Base-by-base conservation (phyloP, 1,139 yeast genomes). In the Debaryomyces robertsiae region DNA sequence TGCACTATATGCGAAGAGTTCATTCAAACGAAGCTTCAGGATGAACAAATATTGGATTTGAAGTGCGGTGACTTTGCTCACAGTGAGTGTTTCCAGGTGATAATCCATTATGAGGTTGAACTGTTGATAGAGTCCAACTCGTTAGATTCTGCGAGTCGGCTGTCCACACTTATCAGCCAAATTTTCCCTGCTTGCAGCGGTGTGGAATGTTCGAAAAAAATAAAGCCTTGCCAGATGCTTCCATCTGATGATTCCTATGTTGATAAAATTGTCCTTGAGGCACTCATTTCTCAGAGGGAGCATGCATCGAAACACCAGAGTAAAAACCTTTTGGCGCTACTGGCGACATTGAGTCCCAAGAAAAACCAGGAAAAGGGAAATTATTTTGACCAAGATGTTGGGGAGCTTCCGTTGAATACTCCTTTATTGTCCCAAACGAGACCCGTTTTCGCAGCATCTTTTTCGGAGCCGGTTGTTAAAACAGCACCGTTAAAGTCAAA, bases 1-100 rank as follows among this genome's bases (percentile, higher is more conserved):
- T 71, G 77, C 42, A 65, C 63, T 34, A 58, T 71, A 7, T 71
- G 77, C 47, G 61, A 60, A 10, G 76, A 71, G 40, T 48, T 54
- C 9, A 54, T 70, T 10, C 54, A 60, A 34, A 57, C 63, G 10
- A 65, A 61, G 35, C 55, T 71, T n/a, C 54, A 51, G 9, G 53
- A 57, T n/a, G 77, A 71, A 45, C 50, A 51, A 29, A 47, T 69
- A 10, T 49, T 70, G 11, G 60, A 60, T 30, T 57, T 71, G 31
- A 47, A 48, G 17, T 71, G 77, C 52, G 73, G 73, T 3, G 74
- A 69, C 43, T 59, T 52, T 37, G 53, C 67, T 19, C 77, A 71
- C 45, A 65, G 65, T 31, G 69, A 69, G 42, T 71, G 77, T 45
- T 61, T 68, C 36, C 42, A 22, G 18, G 41, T 46, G 6, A 34